Base-by-base conservation (phyloP, 1,139 yeast species). In the Ogataea hybrid region DNA sequence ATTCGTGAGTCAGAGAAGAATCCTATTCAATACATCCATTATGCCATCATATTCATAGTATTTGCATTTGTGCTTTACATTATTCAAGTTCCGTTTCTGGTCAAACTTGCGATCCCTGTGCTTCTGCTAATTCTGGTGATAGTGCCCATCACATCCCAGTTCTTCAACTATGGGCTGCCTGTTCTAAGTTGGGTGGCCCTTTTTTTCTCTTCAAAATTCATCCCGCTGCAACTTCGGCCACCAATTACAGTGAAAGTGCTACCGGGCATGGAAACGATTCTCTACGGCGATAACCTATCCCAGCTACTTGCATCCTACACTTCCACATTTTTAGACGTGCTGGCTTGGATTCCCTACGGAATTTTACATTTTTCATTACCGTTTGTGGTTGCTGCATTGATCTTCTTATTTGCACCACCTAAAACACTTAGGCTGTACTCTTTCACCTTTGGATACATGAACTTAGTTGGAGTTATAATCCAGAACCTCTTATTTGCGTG, bases 261-360 rank as follows among this genome's bases (percentile, higher is more conserved):
- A 37, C 97, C 97, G 1, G 95, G 96, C 2, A 73, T 88, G 67
- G 97, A 90, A 63, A 88, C 96, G 28, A 84, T 89, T 47, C 69
- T 90, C 48, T 90, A 88, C 58, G 97, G 97, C 38, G 96, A 90
- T 56, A 87, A 90, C 63, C 73, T 90, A 56, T 81, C 90, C 45
- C 86, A 84, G 55, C 81, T 89, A 23, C 71, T 89, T 56, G 92
- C 97, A 2, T 77, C 92, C 6, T 69, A 80, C 16, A 81, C 84
- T 22, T 77, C 73, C 48, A 62, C 85, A 4, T 56, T 79, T 5
- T 70, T 88, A 46, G 97, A 90, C 61, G 70, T 90, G 17, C 60
- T 87, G 37, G 96, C 97, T 4, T 90, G 97, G 97, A 63, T 90
- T 39, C 97, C 97, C 5, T 90, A 90, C 62, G 97, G 97, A 5